These are phyloP conservation scores for Scenedesmus sp. DNA, from an alignment of 163 green algal species.

Conservation along the genomic window DNA sequence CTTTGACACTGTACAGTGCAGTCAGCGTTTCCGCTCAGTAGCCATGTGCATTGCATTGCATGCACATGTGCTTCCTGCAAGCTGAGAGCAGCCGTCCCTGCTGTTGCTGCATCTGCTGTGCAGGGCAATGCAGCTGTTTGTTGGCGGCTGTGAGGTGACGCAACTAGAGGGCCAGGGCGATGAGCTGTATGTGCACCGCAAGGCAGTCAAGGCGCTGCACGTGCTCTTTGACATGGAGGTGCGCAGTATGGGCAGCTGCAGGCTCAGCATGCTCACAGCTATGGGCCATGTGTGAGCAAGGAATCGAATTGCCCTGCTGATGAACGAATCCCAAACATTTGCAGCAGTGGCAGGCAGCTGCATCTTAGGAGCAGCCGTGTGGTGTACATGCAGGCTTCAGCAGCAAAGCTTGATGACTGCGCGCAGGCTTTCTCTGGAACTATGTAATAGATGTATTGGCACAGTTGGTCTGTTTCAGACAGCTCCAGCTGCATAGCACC, in stretches of 20 bases:
- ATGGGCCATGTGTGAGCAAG: too few species aligned
- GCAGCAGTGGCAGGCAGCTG: neutral
- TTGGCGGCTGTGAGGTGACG: neutral
- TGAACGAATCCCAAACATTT: neutral
- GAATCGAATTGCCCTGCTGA: too few species aligned
- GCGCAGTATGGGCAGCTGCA: neutral
- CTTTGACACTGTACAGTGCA: too few species aligned
- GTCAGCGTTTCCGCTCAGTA: too few species aligned
- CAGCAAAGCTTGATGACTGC: neutral
- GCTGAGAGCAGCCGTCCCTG: neutral
- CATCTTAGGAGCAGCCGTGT: neutral
- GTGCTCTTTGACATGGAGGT: slow-evolving; percentile 50
- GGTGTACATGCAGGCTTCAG: neutral
- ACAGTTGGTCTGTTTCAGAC: too few species aligned
- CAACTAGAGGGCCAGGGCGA: neutral
- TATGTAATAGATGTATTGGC: too few species aligned
- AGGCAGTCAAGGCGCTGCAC: slow-evolving; percentile 41
- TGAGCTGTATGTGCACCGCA: slow-evolving; percentile 32
- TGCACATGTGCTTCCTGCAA: neutral
- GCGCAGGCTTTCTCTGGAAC: neutral
- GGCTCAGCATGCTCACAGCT: neutral
- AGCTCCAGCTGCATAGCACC: neutral
- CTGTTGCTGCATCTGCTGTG: neutral
- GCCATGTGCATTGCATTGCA: too few species aligned
- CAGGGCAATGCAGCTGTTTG: slow-evolving; percentile 35